Conservation (phyloP, 2,329 filamentous ascomycete species). For the Fusarium sp. region DNA sequence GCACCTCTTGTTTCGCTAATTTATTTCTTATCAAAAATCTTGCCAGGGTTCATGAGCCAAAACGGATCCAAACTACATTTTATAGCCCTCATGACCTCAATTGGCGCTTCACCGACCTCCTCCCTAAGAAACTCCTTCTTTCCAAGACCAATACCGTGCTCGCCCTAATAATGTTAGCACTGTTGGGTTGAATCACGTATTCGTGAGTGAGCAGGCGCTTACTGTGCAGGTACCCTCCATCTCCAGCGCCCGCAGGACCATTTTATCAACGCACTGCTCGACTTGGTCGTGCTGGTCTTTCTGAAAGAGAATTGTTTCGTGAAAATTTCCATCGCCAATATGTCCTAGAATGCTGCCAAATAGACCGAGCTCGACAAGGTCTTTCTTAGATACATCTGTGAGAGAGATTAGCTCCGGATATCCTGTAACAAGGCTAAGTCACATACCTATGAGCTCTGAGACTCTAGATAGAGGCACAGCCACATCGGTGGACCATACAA, state of each 20-base stretch:
- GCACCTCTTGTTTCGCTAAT: no score
- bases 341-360: slow-evolving; percentile 91
- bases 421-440: rapidly evolving
- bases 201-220: not conserved
- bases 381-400: slow-evolving; percentile 83
- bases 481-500: slow-evolving; percentile 80
- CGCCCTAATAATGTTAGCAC: slow-evolving; percentile 60
- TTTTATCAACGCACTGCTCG: slow-evolving; percentile 84
- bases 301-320: slow-evolving; percentile 91
- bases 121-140: slow-evolving; percentile 84
- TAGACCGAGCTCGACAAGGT: slow-evolving; percentile 85
- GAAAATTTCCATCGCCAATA: slow-evolving; percentile 94
- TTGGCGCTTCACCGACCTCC: slow-evolving; percentile 82
- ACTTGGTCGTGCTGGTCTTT: slow-evolving; percentile 80
- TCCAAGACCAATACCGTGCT: slow-evolving; percentile 86
- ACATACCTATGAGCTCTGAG: slow-evolving; percentile 70
- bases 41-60: slow-evolving; percentile 92
- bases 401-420: rapidly evolving
- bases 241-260: slow-evolving; percentile 89
- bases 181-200: rapidly evolving
- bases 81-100: slow-evolving; percentile 85
- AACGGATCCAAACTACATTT: slow-evolving; percentile 84
- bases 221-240: slow-evolving; percentile 92
- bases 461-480: slow-evolving; percentile 82
- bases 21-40: slow-evolving; percentile 64